Conservation (phyloP, 2,329 filamentous ascomycete genomes). For the Aureobasidium subglaciale region DNA sequence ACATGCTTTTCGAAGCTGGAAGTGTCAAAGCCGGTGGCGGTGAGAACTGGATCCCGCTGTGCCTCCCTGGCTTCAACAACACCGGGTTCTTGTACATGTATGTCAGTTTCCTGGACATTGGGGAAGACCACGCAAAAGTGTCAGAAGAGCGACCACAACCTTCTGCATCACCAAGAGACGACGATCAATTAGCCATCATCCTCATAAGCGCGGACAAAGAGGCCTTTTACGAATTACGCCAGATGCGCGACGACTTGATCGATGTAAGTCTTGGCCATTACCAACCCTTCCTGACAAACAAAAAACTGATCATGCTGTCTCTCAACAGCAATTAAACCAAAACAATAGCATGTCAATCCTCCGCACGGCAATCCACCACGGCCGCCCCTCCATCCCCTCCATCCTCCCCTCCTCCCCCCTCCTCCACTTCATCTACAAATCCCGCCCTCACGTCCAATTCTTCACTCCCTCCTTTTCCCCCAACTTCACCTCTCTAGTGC, state of each 20-base stretch:
- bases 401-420: constrained; percentile 74
- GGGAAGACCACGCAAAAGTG: background rate
- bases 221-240: constrained; percentile 81
- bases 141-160: constrained; percentile 24
- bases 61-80: constrained; percentile 94
- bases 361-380: constrained; percentile 59
- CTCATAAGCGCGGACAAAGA: constrained; percentile 91
- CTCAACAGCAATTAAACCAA: constrained; percentile 59
- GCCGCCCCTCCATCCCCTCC: constrained; percentile 64
- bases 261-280: constrained; percentile 34
- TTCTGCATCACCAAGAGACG: constrained; percentile 26
- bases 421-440: constrained; percentile 94
- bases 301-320: background rate
- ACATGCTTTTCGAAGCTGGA: constrained; percentile 96
- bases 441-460: constrained; percentile 89
- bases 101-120: constrained; percentile 79
- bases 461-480: constrained; percentile 77
- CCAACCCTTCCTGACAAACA: background rate
- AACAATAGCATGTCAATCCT: constrained; percentile 72
- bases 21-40: constrained; percentile 87
- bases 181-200: constrained; percentile 79
- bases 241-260: constrained; percentile 57
- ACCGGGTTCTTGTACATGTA: constrained; percentile 98
- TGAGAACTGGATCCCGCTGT: constrained; percentile 96
- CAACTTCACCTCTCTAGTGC: constrained; percentile 47